phyloP scores from a whole-genome alignment of 805 yeast genomes.

The Kockiozyma suomiensis region DNA sequence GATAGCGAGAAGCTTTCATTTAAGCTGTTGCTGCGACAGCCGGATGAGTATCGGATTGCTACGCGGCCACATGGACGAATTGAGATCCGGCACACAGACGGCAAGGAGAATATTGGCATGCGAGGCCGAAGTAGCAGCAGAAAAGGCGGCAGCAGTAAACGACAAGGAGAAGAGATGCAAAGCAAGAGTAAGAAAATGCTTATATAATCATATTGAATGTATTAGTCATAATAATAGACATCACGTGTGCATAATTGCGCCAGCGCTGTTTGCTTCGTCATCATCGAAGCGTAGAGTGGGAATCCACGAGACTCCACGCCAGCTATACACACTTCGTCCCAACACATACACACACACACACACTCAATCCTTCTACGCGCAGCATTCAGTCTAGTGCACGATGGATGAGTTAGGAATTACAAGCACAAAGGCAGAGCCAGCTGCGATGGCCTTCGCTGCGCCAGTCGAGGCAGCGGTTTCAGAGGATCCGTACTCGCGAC shows the following conservation, averaged over 20 bases:
- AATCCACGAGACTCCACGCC: background rate
- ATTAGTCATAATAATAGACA: background rate
- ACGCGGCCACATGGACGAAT: conserved; percentile 9
- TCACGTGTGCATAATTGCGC: conserved; percentile 11
- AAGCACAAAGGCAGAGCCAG: conserved; percentile 39
- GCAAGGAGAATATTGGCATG: background rate
- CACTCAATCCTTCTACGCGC: background rate
- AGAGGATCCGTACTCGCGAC: conserved; percentile 74
- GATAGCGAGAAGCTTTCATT: conserved; percentile 23
- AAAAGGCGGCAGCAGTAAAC: too few species aligned
- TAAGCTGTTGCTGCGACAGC: conserved; percentile 8
- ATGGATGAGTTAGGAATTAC: conserved; percentile 69
- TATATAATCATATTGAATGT: background rate
- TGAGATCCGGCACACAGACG: conserved; percentile 2
- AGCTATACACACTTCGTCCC: background rate
- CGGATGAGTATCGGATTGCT: conserved; percentile 6
- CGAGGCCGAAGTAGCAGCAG: background rate
- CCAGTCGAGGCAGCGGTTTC: background rate
- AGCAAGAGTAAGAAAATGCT: background rate
- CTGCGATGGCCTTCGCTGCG: background rate
- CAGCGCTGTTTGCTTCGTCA: background rate
- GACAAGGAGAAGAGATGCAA: background rate
- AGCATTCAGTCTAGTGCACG: background rate
- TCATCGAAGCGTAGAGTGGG: background rate
- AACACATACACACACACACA: background rate